These are phyloP conservation scores for Naganishia vishniacii DNA, from an alignment of 768 basidiomycete genomes.

Conservation along the genomic window DNA sequence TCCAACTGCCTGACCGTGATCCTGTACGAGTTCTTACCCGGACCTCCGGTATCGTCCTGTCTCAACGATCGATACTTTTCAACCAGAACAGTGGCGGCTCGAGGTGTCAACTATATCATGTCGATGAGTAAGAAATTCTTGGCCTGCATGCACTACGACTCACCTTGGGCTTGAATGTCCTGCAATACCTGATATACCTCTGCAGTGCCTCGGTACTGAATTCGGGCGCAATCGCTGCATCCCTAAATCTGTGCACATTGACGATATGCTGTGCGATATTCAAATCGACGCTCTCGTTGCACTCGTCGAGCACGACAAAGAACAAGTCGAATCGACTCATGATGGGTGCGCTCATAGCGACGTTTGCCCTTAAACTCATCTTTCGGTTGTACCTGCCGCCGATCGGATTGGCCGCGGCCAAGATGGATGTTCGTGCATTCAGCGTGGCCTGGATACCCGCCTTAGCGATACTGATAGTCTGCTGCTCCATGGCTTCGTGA, in stretches of 20 bases:
- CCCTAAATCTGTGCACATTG: constrained; percentile 90
- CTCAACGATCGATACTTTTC: constrained; percentile 89
- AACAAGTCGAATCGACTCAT: constrained; percentile 99
- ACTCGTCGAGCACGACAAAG: constrained; percentile 96
- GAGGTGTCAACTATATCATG: constrained; percentile 69
- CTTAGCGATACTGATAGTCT: constrained; percentile 98
- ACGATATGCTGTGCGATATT: constrained; percentile 96
- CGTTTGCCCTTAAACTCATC: constrained; percentile 80
- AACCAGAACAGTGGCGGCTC: constrained; percentile 85
- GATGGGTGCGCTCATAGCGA: constrained; percentile 96
- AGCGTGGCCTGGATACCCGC: constrained; percentile 98
- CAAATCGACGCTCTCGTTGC: constrained; percentile 82
- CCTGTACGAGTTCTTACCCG: constrained; percentile 84
- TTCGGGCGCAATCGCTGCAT: constrained; percentile 90
- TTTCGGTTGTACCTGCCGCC: constrained; percentile 95
- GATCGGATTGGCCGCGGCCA: constrained; percentile 97
- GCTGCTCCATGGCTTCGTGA: constrained; percentile 99
- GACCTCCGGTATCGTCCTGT: constrained; percentile 85
- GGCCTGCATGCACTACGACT: constrained; percentile 24
- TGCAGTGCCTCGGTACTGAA: constrained; percentile 96
- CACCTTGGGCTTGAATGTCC: constrained; percentile 97
- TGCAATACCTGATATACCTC: constrained; percentile 90
- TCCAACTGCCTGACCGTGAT: constrained; percentile 98
- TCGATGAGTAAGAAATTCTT: not conserved
- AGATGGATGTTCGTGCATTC: constrained; percentile 93